Evolutionary conservation across 805 yeast genomes (phyloP), one percentile per base, ranked within the genome.

Genomic region (Teunomyces atbi): DNA sequence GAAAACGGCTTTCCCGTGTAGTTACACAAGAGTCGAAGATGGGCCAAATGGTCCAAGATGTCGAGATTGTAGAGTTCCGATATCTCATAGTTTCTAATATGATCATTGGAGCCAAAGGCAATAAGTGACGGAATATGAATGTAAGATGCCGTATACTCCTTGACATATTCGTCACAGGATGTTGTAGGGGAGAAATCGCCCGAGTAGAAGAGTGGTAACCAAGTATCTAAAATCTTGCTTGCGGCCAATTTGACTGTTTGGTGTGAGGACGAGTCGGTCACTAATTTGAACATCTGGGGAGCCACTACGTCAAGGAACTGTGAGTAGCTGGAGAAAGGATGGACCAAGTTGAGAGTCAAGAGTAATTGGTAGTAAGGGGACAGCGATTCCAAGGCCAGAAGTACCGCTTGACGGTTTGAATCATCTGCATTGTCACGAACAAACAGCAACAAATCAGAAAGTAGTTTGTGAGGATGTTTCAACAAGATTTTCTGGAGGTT

Each of bases 401-500:
- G 27, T 7, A 41, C 16, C 15, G 18, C 6, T 20, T 36, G 26
- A 6, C 27, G 27, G 4, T 6, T 15, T 27, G 27, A 3, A 11
- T 36, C 44, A 12, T 49, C 48, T 6, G 53, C 18, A 6, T 26
- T 10, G 11, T 48, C 45, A 8, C 44, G 49, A 21, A 48, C 41
- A 18, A 39, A 39, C 7, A 21, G 34, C 38, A 38, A 45, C 23
- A 54, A 46, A 7, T 20, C 20, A 2, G 35, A 28, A 10, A 51
- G 39, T 6, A 45, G 33, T 8, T 51, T 44, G 13, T 46, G 45
- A 2, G 54, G 49, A 16, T 48, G 35, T 7, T 45, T 16, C 20
- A 51, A 55, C 21, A 66, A 51, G 28, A 62, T 53, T 2, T 15
- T 26, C 27, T 51, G 53, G 49, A 65, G 56, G 13, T 48, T 44